These are phyloP conservation scores for Forsythia suspensa DNA, from an alignment of 257 asterid species.

Conservation along the genomic window DNA sequence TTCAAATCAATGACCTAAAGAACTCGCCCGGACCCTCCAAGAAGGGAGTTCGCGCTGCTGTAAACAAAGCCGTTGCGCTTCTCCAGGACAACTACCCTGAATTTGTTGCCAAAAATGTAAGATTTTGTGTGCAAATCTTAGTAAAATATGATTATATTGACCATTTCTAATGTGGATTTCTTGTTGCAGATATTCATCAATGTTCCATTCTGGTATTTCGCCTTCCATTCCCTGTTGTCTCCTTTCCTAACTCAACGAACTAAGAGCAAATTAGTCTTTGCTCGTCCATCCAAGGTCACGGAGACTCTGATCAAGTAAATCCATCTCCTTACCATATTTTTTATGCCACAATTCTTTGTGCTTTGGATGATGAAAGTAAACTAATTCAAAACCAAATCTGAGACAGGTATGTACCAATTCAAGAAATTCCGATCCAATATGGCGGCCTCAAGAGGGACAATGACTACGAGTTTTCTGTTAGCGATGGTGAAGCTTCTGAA, in stretches of 20 bases:
- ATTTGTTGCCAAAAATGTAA: conserved; percentile 74
- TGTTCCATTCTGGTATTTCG: conserved; percentile 83
- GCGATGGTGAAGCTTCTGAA: conserved; percentile 53
- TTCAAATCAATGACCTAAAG: conserved; percentile 71
- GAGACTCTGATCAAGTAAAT: conserved; percentile 82
- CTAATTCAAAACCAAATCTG: conserved; percentile 1
- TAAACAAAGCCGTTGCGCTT: conserved; percentile 59
- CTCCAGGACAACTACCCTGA: conserved; percentile 90
- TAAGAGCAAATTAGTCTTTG: conserved; percentile 75
- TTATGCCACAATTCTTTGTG: background rate
- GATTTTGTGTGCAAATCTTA: conserved; percentile 4
- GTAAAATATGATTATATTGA: background rate
- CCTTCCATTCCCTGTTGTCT: conserved; percentile 60
- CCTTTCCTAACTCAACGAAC: conserved; percentile 81
- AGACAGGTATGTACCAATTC: conserved; percentile 63
- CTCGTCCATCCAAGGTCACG: conserved; percentile 74
- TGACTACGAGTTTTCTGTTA: conserved; percentile 51
- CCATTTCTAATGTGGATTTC: conserved; percentile 4
- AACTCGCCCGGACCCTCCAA: conserved; percentile 62
- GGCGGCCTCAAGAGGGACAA: conserved; percentile 70
- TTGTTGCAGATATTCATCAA: conserved; percentile 67
- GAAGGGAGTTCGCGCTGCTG: conserved; percentile 68
- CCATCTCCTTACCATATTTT: background rate
- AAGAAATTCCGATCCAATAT: conserved; percentile 67
- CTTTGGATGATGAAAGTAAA: background rate